Evolutionary conservation across 1,284 basidiomycete species (phyloP).

Genomic region (Microbotryum saponariae): DNA sequence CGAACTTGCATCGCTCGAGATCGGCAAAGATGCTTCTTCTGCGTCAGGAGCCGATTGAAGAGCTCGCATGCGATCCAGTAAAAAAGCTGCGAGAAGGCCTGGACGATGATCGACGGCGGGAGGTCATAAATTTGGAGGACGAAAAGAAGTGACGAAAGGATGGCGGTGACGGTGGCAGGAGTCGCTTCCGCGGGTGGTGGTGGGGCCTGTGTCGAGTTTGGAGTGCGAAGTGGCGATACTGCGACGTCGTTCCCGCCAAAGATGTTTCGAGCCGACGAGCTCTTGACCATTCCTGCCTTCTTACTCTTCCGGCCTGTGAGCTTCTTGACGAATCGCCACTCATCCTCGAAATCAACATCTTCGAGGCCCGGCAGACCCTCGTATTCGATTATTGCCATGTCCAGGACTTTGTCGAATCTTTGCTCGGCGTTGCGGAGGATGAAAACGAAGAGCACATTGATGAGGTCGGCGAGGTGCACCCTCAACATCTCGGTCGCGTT

Average conservation of each 20-base stretch:
- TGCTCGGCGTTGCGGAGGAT: conserved; percentile 87
- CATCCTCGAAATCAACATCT: conserved; percentile 83
- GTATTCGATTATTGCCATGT: conserved; percentile 75
- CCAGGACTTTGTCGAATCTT: conserved; percentile 76
- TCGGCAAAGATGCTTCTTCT: conserved; percentile 89
- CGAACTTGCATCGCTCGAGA: conserved; percentile 81
- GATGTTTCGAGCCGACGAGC: conserved; percentile 14
- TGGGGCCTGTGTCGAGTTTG: conserved; percentile 2
- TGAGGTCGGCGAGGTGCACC: conserved; percentile 61
- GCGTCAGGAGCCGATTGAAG: conserved; percentile 83
- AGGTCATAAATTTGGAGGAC: conserved; percentile 79
- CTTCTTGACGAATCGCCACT: conserved; percentile 81
- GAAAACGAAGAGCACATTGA: conserved; percentile 94
- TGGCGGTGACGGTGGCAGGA: conserved; percentile 63
- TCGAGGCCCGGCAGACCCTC: conserved; percentile 67
- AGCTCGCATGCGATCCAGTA: conserved; percentile 79
- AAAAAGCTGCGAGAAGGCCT: conserved; percentile 90
- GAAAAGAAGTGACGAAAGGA: conserved; percentile 80
- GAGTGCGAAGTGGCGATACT: neutral
- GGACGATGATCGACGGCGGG: conserved; percentile 80
- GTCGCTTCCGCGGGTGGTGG: conserved; percentile 11
- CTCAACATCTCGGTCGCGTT: conserved; percentile 22
- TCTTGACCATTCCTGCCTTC: conserved; percentile 18
- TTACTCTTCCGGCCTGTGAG: conserved; percentile 59
- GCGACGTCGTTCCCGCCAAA: conserved; percentile 7